phyloP scores from a whole-genome alignment of 1,284 basidiomycete species.

The Ganoderma leucocontextum region DNA sequence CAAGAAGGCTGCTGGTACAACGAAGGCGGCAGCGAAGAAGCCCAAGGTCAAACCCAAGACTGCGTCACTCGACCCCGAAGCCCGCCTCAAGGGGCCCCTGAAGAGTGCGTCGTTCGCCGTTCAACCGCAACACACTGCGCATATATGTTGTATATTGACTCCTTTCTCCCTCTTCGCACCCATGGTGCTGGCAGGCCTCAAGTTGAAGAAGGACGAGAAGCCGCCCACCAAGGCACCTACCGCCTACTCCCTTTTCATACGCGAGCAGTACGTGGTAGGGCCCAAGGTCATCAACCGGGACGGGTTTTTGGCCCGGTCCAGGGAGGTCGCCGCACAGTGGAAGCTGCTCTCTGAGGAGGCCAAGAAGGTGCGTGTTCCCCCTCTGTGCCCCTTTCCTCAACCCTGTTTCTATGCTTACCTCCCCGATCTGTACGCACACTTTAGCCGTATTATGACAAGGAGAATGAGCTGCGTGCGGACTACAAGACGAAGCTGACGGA shows the following conservation, averaged over 20 bases:
- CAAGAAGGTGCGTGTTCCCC: conserved; percentile 31
- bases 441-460: conserved; percentile 24
- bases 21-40: conserved; percentile 23
- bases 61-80: conserved; percentile 9
- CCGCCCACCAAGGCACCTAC: conserved; percentile 1
- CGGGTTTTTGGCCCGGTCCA: background rate
- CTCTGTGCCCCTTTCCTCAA: background rate
- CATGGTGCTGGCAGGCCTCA: conserved; percentile 14
- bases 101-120: conserved; percentile 9
- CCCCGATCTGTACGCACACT: too few species aligned
- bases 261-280: conserved; percentile 4
- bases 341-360: conserved; percentile 30
- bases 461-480: background rate
- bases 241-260: conserved; percentile 17
- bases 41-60: background rate
- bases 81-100: conserved; percentile 20
- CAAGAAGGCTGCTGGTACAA: conserved; percentile 22
- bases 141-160: background rate
- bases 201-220: conserved; percentile 16
- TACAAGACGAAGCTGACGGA: conserved; percentile 24
- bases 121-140: background rate
- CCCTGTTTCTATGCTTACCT: background rate
- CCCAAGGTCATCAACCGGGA: background rate
- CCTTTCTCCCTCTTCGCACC: background rate
- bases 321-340: conserved; percentile 21